Conservation (phyloP, 768 basidiomycete genomes). For the Tulasnella sp. region DNA sequence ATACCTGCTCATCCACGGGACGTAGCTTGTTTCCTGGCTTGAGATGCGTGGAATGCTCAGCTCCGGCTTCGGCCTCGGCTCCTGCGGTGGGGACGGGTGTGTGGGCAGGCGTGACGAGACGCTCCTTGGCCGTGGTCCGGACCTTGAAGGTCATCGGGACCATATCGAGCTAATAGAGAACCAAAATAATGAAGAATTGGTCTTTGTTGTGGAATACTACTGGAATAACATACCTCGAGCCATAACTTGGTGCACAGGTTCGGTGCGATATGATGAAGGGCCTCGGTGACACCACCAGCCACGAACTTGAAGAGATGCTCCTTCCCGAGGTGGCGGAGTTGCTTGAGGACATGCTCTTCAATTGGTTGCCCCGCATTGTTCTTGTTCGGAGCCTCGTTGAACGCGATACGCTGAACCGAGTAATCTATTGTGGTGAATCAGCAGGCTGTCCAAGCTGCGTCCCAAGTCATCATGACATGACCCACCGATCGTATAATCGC, state of each 20-base stretch:
- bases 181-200: neutral
- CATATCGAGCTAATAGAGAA: slow-evolving; percentile 58
- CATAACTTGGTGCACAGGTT: slow-evolving; percentile 80
- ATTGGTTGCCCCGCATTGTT: slow-evolving; percentile 42
- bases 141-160: slow-evolving; percentile 53
- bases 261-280: slow-evolving; percentile 47
- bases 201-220: neutral
- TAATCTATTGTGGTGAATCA: slow-evolving; percentile 33
- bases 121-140: neutral
- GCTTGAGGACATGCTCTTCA: slow-evolving; percentile 52
- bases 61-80: slow-evolving; percentile 60
- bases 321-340: slow-evolving; percentile 54
- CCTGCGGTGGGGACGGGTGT: slow-evolving; percentile 34
- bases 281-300: slow-evolving; percentile 66
- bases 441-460: too few species aligned
- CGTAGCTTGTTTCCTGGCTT: neutral
- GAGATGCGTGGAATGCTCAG: slow-evolving; percentile 50
- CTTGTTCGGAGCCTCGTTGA: slow-evolving; percentile 40
- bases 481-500: slow-evolving; percentile 61
- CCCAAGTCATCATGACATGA: neutral
- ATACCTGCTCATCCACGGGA: slow-evolving; percentile 13
- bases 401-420: slow-evolving; percentile 46
- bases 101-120: slow-evolving; percentile 54
- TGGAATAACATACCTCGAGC: slow-evolving; percentile 24
- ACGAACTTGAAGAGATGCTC: slow-evolving; percentile 79